Evolutionary conservation across 768 basidiomycete genomes (phyloP).

Genomic region (Agrocybe pediades): DNA sequence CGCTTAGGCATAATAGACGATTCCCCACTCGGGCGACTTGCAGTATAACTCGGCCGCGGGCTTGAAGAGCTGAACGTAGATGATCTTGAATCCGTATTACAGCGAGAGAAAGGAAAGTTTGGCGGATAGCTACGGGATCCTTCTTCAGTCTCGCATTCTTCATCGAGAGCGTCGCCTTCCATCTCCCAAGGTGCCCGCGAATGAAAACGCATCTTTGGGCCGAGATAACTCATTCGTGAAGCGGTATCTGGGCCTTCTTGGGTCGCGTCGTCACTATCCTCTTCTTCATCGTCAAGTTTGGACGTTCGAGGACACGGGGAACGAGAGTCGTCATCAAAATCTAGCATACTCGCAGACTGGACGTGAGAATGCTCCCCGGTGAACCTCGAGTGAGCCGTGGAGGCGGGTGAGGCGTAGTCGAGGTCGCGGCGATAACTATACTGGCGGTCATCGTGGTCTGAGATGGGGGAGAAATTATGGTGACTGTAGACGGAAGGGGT

Average conservation of each 20-base stretch:
- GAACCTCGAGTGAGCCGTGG: constrained; percentile 21
- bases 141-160: constrained; percentile 49
- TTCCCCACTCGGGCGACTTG: constrained; percentile 62
- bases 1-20: constrained; percentile 53
- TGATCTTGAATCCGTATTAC: constrained; percentile 32
- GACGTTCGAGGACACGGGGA: constrained; percentile 33
- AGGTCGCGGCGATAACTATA: constrained; percentile 26
- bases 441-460: constrained; percentile 29
- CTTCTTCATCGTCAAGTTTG: constrained; percentile 31
- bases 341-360: constrained; percentile 52
- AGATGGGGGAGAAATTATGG: constrained; percentile 55
- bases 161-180: constrained; percentile 47
- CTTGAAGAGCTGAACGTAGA: constrained; percentile 49
- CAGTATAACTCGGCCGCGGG: constrained; percentile 34
- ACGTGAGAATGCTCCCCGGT: constrained; percentile 43
- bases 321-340: constrained; percentile 56
- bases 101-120: constrained; percentile 22
- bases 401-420: constrained; percentile 24
- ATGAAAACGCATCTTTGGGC: constrained; percentile 84
- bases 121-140: constrained; percentile 28
- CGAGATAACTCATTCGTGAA: constrained; percentile 67
- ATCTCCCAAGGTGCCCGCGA: constrained; percentile 83
- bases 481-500: constrained; percentile 72
- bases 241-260: constrained; percentile 46
- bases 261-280: constrained; percentile 34